Evolutionary conservation across 2,329 filamentous ascomycete species (phyloP).

Genomic region (Cercospora beticola): DNA sequence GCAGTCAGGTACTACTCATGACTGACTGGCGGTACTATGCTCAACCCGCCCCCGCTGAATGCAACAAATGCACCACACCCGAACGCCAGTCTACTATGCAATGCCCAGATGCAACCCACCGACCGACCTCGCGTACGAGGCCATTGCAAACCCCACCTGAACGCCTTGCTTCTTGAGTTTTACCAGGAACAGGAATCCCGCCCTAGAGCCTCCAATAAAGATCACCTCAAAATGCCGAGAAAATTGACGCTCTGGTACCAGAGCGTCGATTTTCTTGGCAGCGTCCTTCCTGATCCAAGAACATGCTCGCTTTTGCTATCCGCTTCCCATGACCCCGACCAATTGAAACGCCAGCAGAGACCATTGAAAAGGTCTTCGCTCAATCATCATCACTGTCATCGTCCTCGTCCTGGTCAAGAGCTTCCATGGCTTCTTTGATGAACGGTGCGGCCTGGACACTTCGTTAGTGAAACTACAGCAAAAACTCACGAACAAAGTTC

Average conservation of each 20-base stretch:
- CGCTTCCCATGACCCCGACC: background rate
- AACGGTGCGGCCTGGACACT: conserved; percentile 72
- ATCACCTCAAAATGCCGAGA: too few species aligned
- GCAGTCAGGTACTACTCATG: background rate
- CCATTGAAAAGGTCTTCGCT: background rate
- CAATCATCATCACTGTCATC: conserved; percentile 31
- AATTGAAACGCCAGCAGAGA: conserved; percentile 1
- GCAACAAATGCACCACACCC: background rate
- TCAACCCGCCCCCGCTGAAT: background rate
- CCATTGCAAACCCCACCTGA: background rate
- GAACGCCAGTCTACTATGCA: background rate
- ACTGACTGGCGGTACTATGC: background rate
- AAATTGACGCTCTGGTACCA: too few species aligned
- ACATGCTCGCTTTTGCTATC: conserved; percentile 2
- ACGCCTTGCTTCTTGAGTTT: conserved; percentile 10
- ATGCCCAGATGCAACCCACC: background rate
- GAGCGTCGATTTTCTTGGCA: too few species aligned
- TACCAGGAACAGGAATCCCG: background rate
- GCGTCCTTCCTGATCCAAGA: background rate
- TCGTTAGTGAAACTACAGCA: conserved; percentile 12
- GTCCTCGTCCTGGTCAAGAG: conserved; percentile 51
- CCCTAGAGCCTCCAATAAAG: background rate
- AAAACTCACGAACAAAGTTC: background rate
- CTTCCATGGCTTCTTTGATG: conserved; percentile 96
- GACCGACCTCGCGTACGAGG: background rate